A percentile compares a stretch with the other conserved stretches of the same genome.
phyloP scores from a whole-genome alignment of 768 basidiomycete species.

The Serendipita sp. region DNA sequence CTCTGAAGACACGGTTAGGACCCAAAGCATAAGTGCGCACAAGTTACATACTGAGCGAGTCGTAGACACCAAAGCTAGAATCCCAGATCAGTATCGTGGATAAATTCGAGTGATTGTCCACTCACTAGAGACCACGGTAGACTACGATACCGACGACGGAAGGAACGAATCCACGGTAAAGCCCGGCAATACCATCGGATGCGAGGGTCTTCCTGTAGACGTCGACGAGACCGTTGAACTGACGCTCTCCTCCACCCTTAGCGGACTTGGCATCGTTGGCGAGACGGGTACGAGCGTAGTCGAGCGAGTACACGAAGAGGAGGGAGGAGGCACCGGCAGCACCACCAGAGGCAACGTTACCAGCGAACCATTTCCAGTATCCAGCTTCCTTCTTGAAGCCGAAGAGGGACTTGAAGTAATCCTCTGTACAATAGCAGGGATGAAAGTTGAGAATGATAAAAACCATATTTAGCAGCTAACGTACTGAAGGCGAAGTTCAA shows the following conservation, averaged over 20 bases:
- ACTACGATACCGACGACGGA: constrained; percentile 99
- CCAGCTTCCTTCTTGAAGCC: constrained; percentile 97
- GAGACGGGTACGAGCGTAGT: constrained; percentile 98
- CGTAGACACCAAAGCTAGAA: constrained; percentile 76
- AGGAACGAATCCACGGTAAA: constrained; percentile 98
- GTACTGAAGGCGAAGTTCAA: constrained; percentile 99
- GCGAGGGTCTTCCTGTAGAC: constrained; percentile 97
- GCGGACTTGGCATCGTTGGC: constrained; percentile 95
- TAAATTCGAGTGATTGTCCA: neutral
- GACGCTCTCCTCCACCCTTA: constrained; percentile 81
- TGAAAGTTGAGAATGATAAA: neutral
- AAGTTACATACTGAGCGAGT: constrained; percentile 61
- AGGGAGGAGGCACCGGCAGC: constrained; percentile 97
- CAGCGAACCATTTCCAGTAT: constrained; percentile 97
- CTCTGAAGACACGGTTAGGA: constrained; percentile 33
- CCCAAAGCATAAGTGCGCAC: neutral
- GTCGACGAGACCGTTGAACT: constrained; percentile 97
- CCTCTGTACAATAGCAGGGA: constrained; percentile 39
- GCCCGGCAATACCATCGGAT: constrained; percentile 93
- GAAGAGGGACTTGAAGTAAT: constrained; percentile 97
- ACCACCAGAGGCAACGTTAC: constrained; percentile 97
- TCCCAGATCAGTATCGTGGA: neutral
- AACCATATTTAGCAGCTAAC: constrained; percentile 21
- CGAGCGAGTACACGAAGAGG: constrained; percentile 98
- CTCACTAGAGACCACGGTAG: constrained; percentile 87